Evolutionary conservation across 1,139 yeast species (phyloP).

Genomic region (Fermentozyma sake): DNA sequence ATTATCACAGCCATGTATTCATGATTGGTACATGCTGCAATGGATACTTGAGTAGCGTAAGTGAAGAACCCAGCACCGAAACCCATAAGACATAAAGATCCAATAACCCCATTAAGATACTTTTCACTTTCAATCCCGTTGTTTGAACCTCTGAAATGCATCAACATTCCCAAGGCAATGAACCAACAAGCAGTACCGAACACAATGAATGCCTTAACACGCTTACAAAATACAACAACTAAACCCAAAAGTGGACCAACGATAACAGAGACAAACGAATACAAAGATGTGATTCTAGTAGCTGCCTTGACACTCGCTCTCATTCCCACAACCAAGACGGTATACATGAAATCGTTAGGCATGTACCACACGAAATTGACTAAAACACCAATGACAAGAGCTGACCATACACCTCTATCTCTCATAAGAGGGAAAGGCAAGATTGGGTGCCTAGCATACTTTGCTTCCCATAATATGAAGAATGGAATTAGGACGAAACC

Average conservation of each 20-base stretch:
- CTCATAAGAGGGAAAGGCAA: conserved; percentile 52
- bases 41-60: conserved; percentile 61
- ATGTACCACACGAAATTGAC: conserved; percentile 59
- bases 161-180: conserved; percentile 54
- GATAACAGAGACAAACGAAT: conserved; percentile 61
- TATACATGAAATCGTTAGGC: conserved; percentile 66
- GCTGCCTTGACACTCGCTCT: conserved; percentile 57
- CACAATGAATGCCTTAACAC: conserved; percentile 57
- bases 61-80: conserved; percentile 72
- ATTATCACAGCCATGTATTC: conserved; percentile 63
- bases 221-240: conserved; percentile 45
- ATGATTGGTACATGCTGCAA: conserved; percentile 58
- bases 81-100: conserved; percentile 63
- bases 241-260: conserved; percentile 59
- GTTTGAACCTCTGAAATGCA: conserved; percentile 53
- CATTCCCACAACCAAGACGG: conserved; percentile 61
- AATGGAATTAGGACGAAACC: conserved; percentile 56
- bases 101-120: conserved; percentile 54
- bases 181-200: conserved; percentile 54
- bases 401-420: conserved; percentile 60
- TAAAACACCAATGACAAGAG: conserved; percentile 47
- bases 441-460: conserved; percentile 49
- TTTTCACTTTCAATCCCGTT: conserved; percentile 28
- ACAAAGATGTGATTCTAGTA: conserved; percentile 58
- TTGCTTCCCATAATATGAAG: conserved; percentile 52